Conservation (phyloP, 2,329 filamentous ascomycete genomes). For the Fusarium annulatum region DNA sequence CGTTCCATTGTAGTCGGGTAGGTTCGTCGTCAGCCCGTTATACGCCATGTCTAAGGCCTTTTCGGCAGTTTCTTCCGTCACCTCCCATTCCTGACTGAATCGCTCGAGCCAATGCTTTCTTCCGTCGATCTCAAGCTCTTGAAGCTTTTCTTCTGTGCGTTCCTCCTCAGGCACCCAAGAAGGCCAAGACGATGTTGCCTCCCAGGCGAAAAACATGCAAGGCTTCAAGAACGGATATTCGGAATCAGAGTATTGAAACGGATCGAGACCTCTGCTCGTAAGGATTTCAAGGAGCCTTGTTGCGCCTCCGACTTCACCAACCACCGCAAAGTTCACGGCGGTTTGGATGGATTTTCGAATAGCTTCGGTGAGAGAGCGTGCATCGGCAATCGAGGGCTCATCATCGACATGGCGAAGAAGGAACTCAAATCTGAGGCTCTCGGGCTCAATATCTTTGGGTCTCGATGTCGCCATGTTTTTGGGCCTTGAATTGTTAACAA, state of each 20-base stretch:
- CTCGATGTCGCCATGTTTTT: neutral
- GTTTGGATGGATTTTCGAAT: neutral
- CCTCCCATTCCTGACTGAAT: constrained; percentile 3
- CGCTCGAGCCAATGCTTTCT: constrained; percentile 13
- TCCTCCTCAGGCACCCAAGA: neutral
- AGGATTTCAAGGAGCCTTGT: neutral
- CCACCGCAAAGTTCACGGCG: neutral
- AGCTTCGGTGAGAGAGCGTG: neutral
- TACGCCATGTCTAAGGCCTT: constrained; percentile 25
- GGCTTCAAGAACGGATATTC: constrained; percentile 2
- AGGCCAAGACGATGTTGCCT: constrained; percentile 8
- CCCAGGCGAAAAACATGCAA: constrained; percentile 20
- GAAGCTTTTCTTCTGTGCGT: neutral
- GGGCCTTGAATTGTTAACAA: accelerated
- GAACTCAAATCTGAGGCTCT: neutral
- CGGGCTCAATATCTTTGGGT: neutral
- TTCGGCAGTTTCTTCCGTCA: constrained; percentile 6
- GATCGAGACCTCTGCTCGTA: neutral
- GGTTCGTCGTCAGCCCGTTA: neutral
- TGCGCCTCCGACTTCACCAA: neutral
- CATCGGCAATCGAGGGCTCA: neutral
- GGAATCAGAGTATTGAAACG: neutral
- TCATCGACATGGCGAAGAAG: constrained; percentile 2
- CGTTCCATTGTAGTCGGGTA: constrained; percentile 11
- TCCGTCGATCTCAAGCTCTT: neutral